These are phyloP conservation scores for Tuber magnatum DNA, from an alignment of 495 filamentous ascomycete species.

Conservation along the genomic window DNA sequence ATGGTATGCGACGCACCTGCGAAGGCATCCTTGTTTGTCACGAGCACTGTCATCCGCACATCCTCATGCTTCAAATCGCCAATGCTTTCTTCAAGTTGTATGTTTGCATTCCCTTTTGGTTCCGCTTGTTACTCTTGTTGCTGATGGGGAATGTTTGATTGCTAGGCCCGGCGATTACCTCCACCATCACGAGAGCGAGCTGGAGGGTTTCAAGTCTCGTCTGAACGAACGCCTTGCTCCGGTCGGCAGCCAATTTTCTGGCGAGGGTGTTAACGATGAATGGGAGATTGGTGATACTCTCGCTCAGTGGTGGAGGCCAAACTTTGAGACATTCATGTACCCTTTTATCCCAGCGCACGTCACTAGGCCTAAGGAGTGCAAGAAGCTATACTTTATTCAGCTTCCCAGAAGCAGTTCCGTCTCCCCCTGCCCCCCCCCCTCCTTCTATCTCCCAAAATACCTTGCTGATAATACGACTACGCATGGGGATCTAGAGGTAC, in stretches of 20 bases:
- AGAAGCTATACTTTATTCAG: slow-evolving; percentile 97
- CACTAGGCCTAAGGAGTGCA: slow-evolving; percentile 95
- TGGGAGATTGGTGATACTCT: slow-evolving; percentile 93
- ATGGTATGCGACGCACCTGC: slow-evolving; percentile 95
- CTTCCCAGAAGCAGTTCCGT: slow-evolving; percentile 73
- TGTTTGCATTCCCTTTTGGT: slow-evolving; percentile 22
- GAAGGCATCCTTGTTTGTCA: slow-evolving; percentile 96
- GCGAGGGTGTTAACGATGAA: slow-evolving; percentile 76
- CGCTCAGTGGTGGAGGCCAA: slow-evolving; percentile 97
- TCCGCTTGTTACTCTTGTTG: neutral
- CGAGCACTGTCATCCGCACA: slow-evolving; percentile 97
- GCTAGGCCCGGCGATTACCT: slow-evolving; percentile 85
- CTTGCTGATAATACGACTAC: slow-evolving; percentile 5
- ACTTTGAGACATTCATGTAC: slow-evolving; percentile 99
- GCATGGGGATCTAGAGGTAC: slow-evolving; percentile 58
- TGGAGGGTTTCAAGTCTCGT: slow-evolving; percentile 84
- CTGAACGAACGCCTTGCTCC: slow-evolving; percentile 90
- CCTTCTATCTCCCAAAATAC: slow-evolving; percentile 25
- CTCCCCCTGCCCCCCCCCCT: slow-evolving; percentile 39
- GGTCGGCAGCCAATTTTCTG: slow-evolving; percentile 76
- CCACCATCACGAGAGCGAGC: slow-evolving; percentile 78
- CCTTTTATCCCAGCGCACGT: slow-evolving; percentile 93
- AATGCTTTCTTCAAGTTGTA: slow-evolving; percentile 98
- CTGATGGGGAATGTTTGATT: slow-evolving; percentile 2
- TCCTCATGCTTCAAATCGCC: slow-evolving; percentile 96